A percentile compares a stretch with the other conserved stretches of the same genome.
Evolutionary conservation across 495 filamentous ascomycete genomes (phyloP).

Genomic region (Xylaria sp.): DNA sequence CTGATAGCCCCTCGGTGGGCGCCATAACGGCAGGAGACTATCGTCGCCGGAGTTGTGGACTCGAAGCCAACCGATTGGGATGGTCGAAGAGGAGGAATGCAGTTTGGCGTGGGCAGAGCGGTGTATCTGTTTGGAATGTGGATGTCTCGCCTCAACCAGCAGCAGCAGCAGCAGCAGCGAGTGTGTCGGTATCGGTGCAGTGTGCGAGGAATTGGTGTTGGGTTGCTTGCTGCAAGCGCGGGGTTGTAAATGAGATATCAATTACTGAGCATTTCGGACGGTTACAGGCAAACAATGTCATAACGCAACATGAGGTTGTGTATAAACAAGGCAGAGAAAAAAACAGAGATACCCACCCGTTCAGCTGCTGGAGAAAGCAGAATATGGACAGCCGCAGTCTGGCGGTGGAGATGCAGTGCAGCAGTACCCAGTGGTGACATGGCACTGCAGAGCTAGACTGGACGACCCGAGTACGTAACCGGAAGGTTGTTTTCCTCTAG

Average conservation of each 20-base stretch:
- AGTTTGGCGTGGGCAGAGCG: not conserved
- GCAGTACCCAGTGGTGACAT: constrained; percentile 35
- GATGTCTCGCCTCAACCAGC: not conserved
- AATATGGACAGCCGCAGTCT: constrained; percentile 11
- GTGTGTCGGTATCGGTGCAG: not conserved
- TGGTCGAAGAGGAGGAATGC: constrained; percentile 14
- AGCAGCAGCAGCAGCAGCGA: not conserved
- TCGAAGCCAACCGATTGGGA: constrained; percentile 5
- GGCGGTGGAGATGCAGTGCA: constrained; percentile 27
- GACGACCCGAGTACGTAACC: constrained; percentile 14
- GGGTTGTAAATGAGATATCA: constrained; percentile 18
- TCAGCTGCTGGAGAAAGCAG: constrained; percentile 29
- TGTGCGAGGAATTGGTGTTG: constrained; percentile 24
- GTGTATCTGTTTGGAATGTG: not conserved
- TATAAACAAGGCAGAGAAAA: not conserved
- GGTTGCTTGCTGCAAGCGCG: constrained; percentile 23
- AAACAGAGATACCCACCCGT: constrained; percentile 15
- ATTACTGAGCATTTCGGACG: constrained; percentile 12
- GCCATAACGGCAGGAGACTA: constrained; percentile 54
- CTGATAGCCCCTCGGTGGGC: constrained; percentile 64
- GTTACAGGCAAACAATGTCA: not conserved
- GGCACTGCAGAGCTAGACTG: constrained; percentile 35
- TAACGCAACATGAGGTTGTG: not conserved
- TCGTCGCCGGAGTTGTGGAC: constrained; percentile 22
- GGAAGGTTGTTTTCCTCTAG: constrained; percentile 40